Evolutionary conservation across 177 flowering plant genomes (phyloP).

Genomic region (Vitis hybrid): DNA sequence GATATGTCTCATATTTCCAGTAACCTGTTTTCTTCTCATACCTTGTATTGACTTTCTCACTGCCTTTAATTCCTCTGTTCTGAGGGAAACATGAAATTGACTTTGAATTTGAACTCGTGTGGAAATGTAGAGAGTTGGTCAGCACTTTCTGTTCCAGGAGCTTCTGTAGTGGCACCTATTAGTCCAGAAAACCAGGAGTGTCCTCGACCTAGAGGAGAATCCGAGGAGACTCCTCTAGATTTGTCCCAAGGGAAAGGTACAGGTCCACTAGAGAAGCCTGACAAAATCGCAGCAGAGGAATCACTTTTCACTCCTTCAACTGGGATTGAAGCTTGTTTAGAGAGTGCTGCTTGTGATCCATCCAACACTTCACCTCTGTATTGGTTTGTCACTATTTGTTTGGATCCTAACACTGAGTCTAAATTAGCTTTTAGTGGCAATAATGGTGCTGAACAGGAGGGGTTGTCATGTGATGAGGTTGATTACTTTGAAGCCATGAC

Average conservation of each 20-base stretch:
- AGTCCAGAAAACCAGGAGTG: constrained; percentile 45
- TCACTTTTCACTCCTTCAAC: constrained; percentile 30
- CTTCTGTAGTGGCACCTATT: constrained; percentile 31
- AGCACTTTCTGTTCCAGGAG: constrained; percentile 7
- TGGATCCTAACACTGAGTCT: constrained; percentile 10
- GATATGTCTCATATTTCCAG: constrained; percentile 1
- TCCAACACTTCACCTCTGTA: constrained; percentile 15
- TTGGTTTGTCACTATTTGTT: constrained; percentile 32
- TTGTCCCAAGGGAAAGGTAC: constrained; percentile 11
- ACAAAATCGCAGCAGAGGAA: constrained; percentile 34
- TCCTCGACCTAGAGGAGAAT: constrained; percentile 39
- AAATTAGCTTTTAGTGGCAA: constrained; percentile 4
- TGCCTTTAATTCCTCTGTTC: no score
- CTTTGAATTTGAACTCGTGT: constrained; percentile 17
- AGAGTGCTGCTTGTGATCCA: neutral
- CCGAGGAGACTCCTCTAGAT: constrained; percentile 26
- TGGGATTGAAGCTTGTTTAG: constrained; percentile 1
- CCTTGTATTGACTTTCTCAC: no score
- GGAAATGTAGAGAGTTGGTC: constrained; percentile 7
- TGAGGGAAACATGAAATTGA: no score
- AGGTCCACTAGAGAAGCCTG: constrained; percentile 13
- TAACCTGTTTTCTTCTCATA: neutral
- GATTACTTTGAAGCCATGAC: constrained; percentile 47
- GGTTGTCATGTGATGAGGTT: constrained; percentile 2
- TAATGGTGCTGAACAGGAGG: constrained; percentile 4